These are phyloP conservation scores for Sphenostylis stenocarpa DNA, from an alignment of 306 rosid genomes.

Conservation along the genomic window DNA sequence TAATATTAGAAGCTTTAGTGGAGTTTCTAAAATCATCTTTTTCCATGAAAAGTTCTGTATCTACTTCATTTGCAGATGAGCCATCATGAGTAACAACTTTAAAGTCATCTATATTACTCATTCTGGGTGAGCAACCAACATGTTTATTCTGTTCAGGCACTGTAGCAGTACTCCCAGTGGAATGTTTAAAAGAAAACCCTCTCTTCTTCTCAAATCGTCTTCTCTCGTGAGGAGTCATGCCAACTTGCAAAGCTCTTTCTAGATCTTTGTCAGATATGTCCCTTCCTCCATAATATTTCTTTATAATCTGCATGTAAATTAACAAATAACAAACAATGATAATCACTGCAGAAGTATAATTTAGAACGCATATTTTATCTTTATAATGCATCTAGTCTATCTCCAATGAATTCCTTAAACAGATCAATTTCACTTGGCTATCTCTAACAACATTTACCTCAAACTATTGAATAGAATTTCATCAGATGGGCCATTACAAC, in stretches of 20 bases:
- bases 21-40: slow-evolving; percentile 37
- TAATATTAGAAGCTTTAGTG: slow-evolving; percentile 38
- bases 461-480: slow-evolving; percentile 11
- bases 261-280: slow-evolving; percentile 83
- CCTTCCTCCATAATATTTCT: slow-evolving; percentile 84
- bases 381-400: background rate
- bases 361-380: slow-evolving; percentile 21
- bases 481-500: background rate
- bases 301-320: slow-evolving; percentile 58
- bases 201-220: slow-evolving; percentile 69
- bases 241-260: slow-evolving; percentile 75
- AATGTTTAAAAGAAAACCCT: slow-evolving; percentile 58
- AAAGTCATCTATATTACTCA: slow-evolving; percentile 29
- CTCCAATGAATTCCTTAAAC: background rate
- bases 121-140: slow-evolving; percentile 28
- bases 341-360: background rate
- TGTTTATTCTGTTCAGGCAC: slow-evolving; percentile 42
- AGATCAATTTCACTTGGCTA: background rate
- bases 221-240: slow-evolving; percentile 88
- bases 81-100: slow-evolving; percentile 34
- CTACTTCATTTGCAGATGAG: slow-evolving; percentile 35
- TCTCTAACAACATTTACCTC: slow-evolving; percentile 11
- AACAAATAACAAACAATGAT: slow-evolving; percentile 5
- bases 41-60: slow-evolving; percentile 23
- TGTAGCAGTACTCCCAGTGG: slow-evolving; percentile 31